Base-by-base conservation (phyloP, 163 green algal genomes). In the Volvox carteri region DNA sequence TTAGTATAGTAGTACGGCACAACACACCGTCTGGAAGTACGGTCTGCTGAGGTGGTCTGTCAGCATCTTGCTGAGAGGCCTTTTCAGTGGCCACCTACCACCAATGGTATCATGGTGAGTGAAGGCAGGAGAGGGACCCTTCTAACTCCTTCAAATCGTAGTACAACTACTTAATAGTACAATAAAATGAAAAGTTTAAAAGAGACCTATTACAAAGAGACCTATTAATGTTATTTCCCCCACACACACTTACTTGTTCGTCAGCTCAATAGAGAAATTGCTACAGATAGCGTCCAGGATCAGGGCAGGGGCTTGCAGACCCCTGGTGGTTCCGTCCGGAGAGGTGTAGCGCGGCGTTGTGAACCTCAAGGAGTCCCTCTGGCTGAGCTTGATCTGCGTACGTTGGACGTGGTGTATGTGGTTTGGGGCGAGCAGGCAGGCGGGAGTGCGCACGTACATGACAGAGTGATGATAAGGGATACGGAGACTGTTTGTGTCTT, bases 191-290 rank as follows among this genome's bases (percentile, higher is more conserved):
- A 19, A 21, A 25, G n/a, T 50, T 77, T 18, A 4, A 30, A 33
- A 52, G 30, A 16, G 7, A 5, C 12, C 68, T n/a, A 28, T 6
- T 52, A 0, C 9, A 11, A 16, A 7, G 12, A 3, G 23, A 37
- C 18, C 4, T 7, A 5, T 37, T 11, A 67, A 18, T 50, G 14
- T 42, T 6, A 3, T 12, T 37, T 2, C 16, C 4, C 18, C 72
- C n/a, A n/a, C n/a, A n/a, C n/a, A n/a, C 11, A 18, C 77, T 85
- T 23, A 86, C 79, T 78, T 48, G 60, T 86, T 86, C 1, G 41
- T 86, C 0, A 86, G 41, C 25, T 65, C 79, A n/a, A 86, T 50
- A 14, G 50, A 75, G 30, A 86, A 78, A n/a, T 6, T 41, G 79
- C 18, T 46, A 30, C 79, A 86, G 41, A 78, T 39, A 6, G 60